phyloP scores from a whole-genome alignment of 768 basidiomycete species.

The Suillus subaureus region DNA sequence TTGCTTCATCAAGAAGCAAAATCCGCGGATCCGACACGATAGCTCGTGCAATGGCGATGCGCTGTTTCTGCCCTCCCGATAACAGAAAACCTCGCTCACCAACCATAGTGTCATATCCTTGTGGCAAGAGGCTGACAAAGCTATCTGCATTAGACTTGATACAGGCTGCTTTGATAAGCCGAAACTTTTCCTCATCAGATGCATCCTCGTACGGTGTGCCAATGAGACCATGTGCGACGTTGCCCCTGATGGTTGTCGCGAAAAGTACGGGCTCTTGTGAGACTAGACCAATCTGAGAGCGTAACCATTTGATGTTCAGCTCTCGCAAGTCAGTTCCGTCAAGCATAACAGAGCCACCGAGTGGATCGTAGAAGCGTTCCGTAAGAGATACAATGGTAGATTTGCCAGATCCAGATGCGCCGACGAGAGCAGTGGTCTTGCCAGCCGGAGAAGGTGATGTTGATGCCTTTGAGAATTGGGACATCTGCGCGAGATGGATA shows the following conservation, averaged over 20 bases:
- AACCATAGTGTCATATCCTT: conserved; percentile 54
- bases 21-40: conserved; percentile 52
- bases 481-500: conserved; percentile 53
- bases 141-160: conserved; percentile 54
- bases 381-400: conserved; percentile 46
- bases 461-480: conserved; percentile 49
- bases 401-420: conserved; percentile 42
- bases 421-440: conserved; percentile 43
- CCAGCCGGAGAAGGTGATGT: conserved; percentile 44
- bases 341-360: conserved; percentile 42
- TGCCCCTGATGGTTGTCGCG: conserved; percentile 45
- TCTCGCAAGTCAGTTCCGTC: conserved; percentile 48
- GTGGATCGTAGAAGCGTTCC: conserved; percentile 57
- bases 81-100: conserved; percentile 53
- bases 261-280: conserved; percentile 55
- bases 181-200: conserved; percentile 43
- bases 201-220: conserved; percentile 44
- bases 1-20: conserved; percentile 52
- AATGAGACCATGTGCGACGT: conserved; percentile 52
- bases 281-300: conserved; percentile 53
- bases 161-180: conserved; percentile 48
- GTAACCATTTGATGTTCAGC: conserved; percentile 52
- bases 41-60: conserved; percentile 55
- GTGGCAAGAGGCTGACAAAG: conserved; percentile 48
- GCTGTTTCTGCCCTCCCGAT: conserved; percentile 54